Evolutionary conservation across 371 early-diverging fungal genomes (phyloP).

Genomic region (Mortierella sp.): DNA sequence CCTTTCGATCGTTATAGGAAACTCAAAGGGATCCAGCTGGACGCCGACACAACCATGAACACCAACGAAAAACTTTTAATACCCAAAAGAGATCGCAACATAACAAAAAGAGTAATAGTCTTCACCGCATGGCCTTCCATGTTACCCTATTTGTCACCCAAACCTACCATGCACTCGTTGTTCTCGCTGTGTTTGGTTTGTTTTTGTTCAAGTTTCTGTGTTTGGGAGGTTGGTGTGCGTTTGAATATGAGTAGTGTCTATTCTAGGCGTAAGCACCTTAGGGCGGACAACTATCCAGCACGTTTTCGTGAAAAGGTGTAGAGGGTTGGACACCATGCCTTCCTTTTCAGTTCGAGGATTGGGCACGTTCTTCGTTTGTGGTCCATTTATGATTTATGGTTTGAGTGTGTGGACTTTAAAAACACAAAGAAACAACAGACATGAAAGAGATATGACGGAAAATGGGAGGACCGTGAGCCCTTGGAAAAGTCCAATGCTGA

Average conservation of each 20-base stretch:
- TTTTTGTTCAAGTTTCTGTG: neutral
- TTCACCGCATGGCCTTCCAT: neutral
- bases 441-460: neutral
- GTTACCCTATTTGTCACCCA: neutral
- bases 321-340: neutral
- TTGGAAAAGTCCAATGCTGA: neutral
- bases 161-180: neutral
- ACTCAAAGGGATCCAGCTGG: neutral
- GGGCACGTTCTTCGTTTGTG: neutral
- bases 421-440: neutral
- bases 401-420: neutral
- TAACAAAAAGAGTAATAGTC: neutral
- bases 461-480: slow-evolving; percentile 7
- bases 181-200: neutral
- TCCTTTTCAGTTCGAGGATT: neutral
- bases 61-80: neutral
- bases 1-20: neutral
- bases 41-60: neutral
- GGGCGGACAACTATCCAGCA: neutral
- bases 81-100: neutral
- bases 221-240: neutral
- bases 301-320: neutral
- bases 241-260: neutral
- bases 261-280: neutral
- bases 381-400: neutral